Base-by-base conservation (phyloP, 768 basidiomycete species). In the Boletus tomentosulus region DNA sequence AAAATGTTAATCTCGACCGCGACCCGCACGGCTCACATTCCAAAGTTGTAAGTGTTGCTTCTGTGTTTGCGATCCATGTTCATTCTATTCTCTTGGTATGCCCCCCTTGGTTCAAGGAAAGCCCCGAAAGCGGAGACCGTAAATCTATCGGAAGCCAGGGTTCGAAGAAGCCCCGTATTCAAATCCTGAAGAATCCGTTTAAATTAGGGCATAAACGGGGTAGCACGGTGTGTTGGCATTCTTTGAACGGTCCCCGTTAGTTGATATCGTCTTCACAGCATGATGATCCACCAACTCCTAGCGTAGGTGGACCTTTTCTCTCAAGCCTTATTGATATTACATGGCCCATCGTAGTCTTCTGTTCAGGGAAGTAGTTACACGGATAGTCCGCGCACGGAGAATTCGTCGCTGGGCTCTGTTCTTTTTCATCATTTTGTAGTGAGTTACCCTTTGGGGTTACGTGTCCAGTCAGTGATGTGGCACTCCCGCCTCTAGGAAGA, bases 251-350 rank as follows among this genome's bases (percentile, higher is more conserved):
- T 27, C 39, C 30, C 27, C 3, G 16, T 15, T 25, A 0, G 1
- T 39, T 52, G 43, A 55, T 33, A 2, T 28, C 19, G 6, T 30
- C n/a, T 43, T 33, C 11, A 6, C 3, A 64, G 62, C n/a, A n/a
- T 16, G 30, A 45, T 25, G 44, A 19, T n/a, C 24, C 37, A 3
- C 53, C 4, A 22, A 31, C 43, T 44, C 33, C 25, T 6, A 46
- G 39, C 11, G 62, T 65, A 55, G 22, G 57, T 46, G 34, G 31
- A 6, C 15, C 42, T 5, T 5, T 37, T 37, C 9, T 39, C 3
- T 12, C 37, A 11, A 42, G 28, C 16, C 3, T 33, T 15, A 22
- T 16, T 3, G 1, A 41, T 19, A 1, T n/a, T 33, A n/a, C 9
- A 5, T 42, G 16, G 6, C 12, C n/a, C n/a, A n/a, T 38, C 44